Percentiles rank a stretch among this genome's conserved stretches.
Evolutionary conservation across 177 flowering plant genomes (phyloP).

Genomic region (Vitis hybrid): DNA sequence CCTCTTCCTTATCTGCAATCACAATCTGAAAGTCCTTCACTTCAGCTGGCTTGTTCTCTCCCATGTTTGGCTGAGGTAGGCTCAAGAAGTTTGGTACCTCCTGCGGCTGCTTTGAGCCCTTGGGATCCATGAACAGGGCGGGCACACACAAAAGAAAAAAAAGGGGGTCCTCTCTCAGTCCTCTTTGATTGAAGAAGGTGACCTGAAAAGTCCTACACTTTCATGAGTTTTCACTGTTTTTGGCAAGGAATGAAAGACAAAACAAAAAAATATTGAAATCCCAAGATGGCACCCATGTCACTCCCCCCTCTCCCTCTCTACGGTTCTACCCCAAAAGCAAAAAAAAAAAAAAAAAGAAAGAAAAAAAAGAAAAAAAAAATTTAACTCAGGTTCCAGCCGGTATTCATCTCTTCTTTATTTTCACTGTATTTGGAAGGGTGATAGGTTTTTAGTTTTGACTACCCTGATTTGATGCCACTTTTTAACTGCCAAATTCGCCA

Average conservation of each 20-base stretch:
- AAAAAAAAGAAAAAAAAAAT: not conserved
- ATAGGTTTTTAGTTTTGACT: conserved; percentile 24
- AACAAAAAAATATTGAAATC: conserved; percentile 18
- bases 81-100: conserved; percentile 35
- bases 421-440: conserved; percentile 14
- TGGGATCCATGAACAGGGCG: conserved; percentile 43
- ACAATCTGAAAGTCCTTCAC: conserved; percentile 51
- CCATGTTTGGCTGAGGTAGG: conserved; percentile 33
- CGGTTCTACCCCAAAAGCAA: not conserved
- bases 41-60: conserved; percentile 37
- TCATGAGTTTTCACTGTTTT: conserved; percentile 54
- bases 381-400: conserved; percentile 10
- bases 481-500: conserved; percentile 27
- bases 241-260: conserved; percentile 31
- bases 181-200: conserved; percentile 36
- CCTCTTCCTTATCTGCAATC: conserved; percentile 40
- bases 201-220: conserved; percentile 41
- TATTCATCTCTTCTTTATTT: conserved; percentile 3
- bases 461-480: conserved; percentile 23
- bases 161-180: not conserved
- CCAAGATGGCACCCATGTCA: conserved; percentile 8
- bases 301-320: conserved; percentile 7
- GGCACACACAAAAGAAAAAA: not conserved
- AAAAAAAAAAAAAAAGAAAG: not conserved
- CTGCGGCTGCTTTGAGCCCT: conserved; percentile 33